phyloP scores from a whole-genome alignment of 768 basidiomycete species.

The Sutorius australiensis region DNA sequence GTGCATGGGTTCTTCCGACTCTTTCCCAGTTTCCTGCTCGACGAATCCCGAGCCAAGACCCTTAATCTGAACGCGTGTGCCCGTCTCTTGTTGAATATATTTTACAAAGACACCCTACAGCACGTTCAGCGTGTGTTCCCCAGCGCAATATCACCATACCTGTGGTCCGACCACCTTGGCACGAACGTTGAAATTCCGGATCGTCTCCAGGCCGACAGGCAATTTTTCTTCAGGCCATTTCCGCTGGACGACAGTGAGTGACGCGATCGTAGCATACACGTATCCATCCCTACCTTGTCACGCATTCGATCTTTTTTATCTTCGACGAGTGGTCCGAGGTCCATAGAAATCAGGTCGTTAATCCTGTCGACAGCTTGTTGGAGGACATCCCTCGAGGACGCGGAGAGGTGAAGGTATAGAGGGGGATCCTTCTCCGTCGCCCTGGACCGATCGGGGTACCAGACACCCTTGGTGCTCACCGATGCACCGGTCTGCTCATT shows the following conservation, averaged over 20 bases:
- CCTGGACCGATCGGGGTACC: constrained; percentile 92
- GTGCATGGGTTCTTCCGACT: constrained; percentile 87
- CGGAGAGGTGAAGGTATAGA: constrained; percentile 90
- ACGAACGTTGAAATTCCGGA: constrained; percentile 95
- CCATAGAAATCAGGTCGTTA: constrained; percentile 67
- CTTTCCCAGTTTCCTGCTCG: constrained; percentile 84
- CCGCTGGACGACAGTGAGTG: constrained; percentile 44
- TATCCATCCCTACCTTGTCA: constrained; percentile 50
- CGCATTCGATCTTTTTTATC: constrained; percentile 67
- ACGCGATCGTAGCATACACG: neutral
- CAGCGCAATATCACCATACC: constrained; percentile 40
- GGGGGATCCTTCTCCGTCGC: constrained; percentile 93
- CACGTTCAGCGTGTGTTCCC: neutral
- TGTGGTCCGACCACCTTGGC: constrained; percentile 97
- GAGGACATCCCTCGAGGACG: constrained; percentile 59
- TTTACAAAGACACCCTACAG: constrained; percentile 89
- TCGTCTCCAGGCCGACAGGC: constrained; percentile 80
- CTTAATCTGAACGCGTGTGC: constrained; percentile 96
- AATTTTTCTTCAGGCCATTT: constrained; percentile 99
- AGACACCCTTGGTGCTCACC: constrained; percentile 88
- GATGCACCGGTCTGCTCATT: constrained; percentile 89
- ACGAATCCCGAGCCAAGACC: constrained; percentile 93
- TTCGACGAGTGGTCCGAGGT: constrained; percentile 78
- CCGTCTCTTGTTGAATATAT: constrained; percentile 95
- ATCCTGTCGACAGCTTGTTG: constrained; percentile 67